Percentiles rank a stretch among this genome's conserved stretches.
Evolutionary conservation across 306 rosid species (phyloP).

Genomic region (Vicia faba): DNA sequence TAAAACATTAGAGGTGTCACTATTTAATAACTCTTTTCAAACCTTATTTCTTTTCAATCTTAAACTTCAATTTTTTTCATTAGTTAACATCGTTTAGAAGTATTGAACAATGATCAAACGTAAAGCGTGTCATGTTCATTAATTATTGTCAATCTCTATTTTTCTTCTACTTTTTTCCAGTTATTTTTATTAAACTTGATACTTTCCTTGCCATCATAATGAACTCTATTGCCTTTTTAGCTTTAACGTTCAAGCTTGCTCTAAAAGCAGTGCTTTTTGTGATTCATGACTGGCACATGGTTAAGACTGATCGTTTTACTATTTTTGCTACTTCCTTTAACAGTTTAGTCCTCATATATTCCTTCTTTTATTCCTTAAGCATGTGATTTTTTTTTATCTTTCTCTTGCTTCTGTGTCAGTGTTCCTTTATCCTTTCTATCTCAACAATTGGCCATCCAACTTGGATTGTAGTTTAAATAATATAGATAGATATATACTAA

Average conservation of each 20-base stretch:
- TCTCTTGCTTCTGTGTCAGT: constrained; percentile 32
- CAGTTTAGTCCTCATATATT: not conserved
- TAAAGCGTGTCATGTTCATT: not conserved
- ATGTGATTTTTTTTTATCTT: constrained; percentile 13
- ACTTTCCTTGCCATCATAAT: constrained; percentile 14
- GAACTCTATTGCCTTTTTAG: constrained; percentile 21
- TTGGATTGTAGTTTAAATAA: constrained; percentile 13
- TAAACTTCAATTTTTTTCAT: not conserved
- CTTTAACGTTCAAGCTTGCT: constrained; percentile 29
- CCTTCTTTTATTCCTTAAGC: constrained; percentile 20
- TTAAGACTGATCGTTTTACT: constrained; percentile 18
- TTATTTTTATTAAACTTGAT: constrained; percentile 20
- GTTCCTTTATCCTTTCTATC: constrained; percentile 26
- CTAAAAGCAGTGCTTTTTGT: constrained; percentile 31
- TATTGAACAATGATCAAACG: constrained; percentile 20
- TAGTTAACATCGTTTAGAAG: not conserved
- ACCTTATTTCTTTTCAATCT: not conserved
- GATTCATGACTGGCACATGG: constrained; percentile 25
- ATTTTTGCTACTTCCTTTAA: constrained; percentile 7
- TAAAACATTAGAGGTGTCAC: not conserved
- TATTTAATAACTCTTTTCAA: not conserved
- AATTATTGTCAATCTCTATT: not conserved
- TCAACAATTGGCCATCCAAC: constrained; percentile 22
- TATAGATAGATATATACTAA: constrained; percentile 1
- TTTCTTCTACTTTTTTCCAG: constrained; percentile 1